phyloP scores from a whole-genome alignment of 1,284 basidiomycete species.

The Coniferiporia sulphurascens region DNA sequence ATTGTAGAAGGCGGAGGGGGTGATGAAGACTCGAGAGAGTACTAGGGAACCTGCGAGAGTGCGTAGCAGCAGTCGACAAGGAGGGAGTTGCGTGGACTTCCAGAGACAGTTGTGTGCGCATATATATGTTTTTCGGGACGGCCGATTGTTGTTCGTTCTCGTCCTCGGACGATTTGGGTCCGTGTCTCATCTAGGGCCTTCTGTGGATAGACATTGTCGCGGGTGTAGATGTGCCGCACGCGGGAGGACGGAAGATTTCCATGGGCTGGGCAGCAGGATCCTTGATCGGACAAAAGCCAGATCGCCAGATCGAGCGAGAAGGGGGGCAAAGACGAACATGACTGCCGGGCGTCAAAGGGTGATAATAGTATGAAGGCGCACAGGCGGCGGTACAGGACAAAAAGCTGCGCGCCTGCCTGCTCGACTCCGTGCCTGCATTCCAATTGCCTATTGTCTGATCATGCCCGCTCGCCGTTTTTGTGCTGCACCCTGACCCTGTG shows the following conservation, averaged over 20 bases:
- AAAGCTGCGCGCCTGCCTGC: not conserved
- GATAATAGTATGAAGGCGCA: constrained; percentile 8
- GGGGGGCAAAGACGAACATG: not conserved
- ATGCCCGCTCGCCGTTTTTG: constrained; percentile 3
- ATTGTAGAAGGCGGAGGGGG: not conserved
- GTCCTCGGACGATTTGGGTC: not conserved
- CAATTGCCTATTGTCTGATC: constrained; percentile 15
- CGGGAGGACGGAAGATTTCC: not conserved
- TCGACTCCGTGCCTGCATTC: constrained; percentile 16
- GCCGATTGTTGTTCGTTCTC: constrained; percentile 9
- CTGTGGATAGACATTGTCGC: not conserved
- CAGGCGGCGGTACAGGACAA: constrained; percentile 13
- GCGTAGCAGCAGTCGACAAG: not conserved
- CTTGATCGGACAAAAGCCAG: constrained; percentile 16
- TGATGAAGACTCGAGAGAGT: not conserved
- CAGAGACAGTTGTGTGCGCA: not conserved
- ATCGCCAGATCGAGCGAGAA: constrained; percentile 9
- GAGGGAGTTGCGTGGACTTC: not conserved
- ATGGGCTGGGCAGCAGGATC: not conserved
- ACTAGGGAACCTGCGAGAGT: not conserved
- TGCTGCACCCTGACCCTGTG: constrained; percentile 7
- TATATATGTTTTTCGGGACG: constrained; percentile 5
- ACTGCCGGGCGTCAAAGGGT: not conserved
- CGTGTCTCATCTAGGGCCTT: constrained; percentile 1
- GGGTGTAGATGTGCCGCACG: not conserved